Conservation (phyloP, 345 rosid genomes). For the Ceriops decandra region DNA sequence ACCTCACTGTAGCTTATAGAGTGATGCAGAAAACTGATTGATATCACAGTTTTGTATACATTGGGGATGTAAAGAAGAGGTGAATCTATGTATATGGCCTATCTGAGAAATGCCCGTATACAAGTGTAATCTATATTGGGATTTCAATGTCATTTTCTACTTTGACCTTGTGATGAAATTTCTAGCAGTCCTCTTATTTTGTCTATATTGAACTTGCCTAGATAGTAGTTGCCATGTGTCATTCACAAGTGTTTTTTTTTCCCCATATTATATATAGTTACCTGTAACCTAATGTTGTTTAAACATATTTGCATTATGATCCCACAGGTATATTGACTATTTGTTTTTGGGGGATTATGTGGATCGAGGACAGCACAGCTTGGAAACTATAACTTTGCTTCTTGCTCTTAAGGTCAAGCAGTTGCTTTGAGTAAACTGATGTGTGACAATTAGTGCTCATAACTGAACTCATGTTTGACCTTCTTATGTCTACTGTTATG, state of each 20-base stretch:
- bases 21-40: not conserved
- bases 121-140: not conserved
- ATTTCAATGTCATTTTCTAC: not conserved
- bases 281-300: conserved; percentile 2
- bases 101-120: not conserved
- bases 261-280: not conserved
- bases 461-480: conserved; percentile 14
- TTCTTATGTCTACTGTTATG: conserved; percentile 12
- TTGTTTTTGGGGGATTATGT: conserved; percentile 97
- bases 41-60: not conserved
- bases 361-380: conserved; percentile 96
- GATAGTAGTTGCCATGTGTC: not conserved
- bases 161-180: not conserved
- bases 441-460: conserved; percentile 12
- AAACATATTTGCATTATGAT: conserved; percentile 15
- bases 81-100: not conserved
- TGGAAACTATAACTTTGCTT: conserved; percentile 92
- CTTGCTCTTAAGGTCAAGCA: conserved; percentile 91
- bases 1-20: conserved; percentile 9
- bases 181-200: not conserved
- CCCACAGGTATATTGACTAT: conserved; percentile 85
- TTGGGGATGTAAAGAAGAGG: not conserved
- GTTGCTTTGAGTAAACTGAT: conserved; percentile 16
- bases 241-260: not conserved
- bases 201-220: not conserved